A percentile compares a stretch with the other conserved stretches of the same genome.
Conservation (phyloP, 2,329 filamentous ascomycete genomes). For the Calonectria pseudoreteaudii region DNA sequence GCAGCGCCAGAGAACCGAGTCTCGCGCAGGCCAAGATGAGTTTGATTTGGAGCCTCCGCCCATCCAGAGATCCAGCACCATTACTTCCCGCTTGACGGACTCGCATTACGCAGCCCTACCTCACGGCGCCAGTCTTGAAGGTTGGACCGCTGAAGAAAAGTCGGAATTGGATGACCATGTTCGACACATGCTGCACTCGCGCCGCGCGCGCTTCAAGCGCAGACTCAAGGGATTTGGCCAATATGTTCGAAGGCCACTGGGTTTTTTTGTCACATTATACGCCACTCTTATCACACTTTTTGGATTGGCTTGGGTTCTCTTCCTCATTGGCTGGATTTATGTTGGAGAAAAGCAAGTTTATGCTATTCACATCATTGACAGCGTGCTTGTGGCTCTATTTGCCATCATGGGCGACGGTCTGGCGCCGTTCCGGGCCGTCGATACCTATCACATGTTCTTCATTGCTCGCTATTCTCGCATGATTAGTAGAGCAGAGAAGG, state of each 20-base stretch:
- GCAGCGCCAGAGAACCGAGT: slow-evolving; percentile 26
- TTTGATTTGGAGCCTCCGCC: slow-evolving; percentile 32
- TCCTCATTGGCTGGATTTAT: slow-evolving; percentile 90
- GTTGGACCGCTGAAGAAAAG: slow-evolving; percentile 81
- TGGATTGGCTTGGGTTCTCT: slow-evolving; percentile 89
- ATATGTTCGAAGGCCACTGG: slow-evolving; percentile 81
- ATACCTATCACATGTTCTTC: slow-evolving; percentile 90
- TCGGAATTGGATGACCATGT: slow-evolving; percentile 86
- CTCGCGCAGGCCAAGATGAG: not conserved
- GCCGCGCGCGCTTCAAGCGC: slow-evolving; percentile 82
- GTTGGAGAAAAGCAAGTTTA: slow-evolving; percentile 79
- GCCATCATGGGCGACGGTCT: slow-evolving; percentile 78
- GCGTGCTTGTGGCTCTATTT: slow-evolving; percentile 77
- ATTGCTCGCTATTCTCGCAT: slow-evolving; percentile 74
- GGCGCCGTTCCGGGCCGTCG: slow-evolving; percentile 80
- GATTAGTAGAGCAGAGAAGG: slow-evolving; percentile 61
- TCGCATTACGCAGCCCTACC: slow-evolving; percentile 84
- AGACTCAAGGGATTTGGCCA: slow-evolving; percentile 83
- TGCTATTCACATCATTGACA: slow-evolving; percentile 76
- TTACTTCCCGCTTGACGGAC: slow-evolving; percentile 76
- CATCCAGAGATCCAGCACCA: slow-evolving; percentile 63
- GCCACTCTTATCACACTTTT: slow-evolving; percentile 86
- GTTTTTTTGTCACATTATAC: slow-evolving; percentile 87
- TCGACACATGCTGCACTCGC: slow-evolving; percentile 87
- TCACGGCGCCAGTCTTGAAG: slow-evolving; percentile 76